Conservation (phyloP, 2,329 filamentous ascomycete genomes). For the Diaporthe velutina region DNA sequence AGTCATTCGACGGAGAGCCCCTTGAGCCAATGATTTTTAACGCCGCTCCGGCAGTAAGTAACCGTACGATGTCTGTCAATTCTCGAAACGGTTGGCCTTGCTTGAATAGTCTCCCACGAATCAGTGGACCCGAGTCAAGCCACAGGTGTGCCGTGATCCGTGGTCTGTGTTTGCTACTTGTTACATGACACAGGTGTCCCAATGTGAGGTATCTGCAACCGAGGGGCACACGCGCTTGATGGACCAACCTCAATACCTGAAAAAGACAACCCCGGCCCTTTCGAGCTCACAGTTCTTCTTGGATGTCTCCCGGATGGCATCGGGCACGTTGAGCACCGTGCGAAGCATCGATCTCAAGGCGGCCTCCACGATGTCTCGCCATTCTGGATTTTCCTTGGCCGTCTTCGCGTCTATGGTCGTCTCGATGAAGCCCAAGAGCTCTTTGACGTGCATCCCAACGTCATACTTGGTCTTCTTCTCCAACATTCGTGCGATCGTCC, state of each 20-base stretch:
- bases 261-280: slow-evolving; percentile 39
- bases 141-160: slow-evolving; percentile 20
- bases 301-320: slow-evolving; percentile 38
- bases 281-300: slow-evolving; percentile 40
- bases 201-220: neutral
- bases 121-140: slow-evolving; percentile 23
- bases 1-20: neutral
- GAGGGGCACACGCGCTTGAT: too few species aligned
- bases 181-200: slow-evolving; percentile 6
- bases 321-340: slow-evolving; percentile 37
- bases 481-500: slow-evolving; percentile 41
- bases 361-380: slow-evolving; percentile 35
- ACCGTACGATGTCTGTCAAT: neutral
- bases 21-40: neutral
- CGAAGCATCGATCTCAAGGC: slow-evolving; percentile 38
- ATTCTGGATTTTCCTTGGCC: slow-evolving; percentile 28
- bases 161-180: slow-evolving; percentile 14
- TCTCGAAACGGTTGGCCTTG: slow-evolving; percentile 4
- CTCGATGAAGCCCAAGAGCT: slow-evolving; percentile 38
- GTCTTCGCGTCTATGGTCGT: slow-evolving; percentile 38
- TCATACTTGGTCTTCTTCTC: slow-evolving; percentile 36
- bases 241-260: slow-evolving; percentile 37
- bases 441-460: slow-evolving; percentile 32
- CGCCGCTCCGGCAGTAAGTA: neutral
- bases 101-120: neutral